Evolutionary conservation across 2,329 filamentous ascomycete species (phyloP).

Genomic region (Chaetomium globosum): DNA sequence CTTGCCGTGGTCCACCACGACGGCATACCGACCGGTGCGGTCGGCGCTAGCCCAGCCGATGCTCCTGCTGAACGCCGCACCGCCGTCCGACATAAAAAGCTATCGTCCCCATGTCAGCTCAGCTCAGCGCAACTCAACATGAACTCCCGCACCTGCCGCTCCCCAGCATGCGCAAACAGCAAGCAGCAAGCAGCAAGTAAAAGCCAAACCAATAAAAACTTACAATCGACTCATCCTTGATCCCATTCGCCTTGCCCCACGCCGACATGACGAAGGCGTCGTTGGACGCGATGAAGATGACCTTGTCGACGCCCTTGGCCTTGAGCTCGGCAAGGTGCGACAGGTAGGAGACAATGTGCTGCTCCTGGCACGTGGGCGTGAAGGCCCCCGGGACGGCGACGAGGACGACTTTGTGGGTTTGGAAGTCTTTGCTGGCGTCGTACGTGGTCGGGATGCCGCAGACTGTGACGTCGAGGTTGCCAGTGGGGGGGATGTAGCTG

Average conservation of each 20-base stretch:
- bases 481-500: conserved; percentile 77
- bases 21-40: conserved; percentile 76
- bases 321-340: conserved; percentile 70
- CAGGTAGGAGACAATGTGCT: conserved; percentile 81
- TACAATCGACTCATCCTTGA: conserved; percentile 68
- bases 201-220: conserved; percentile 38
- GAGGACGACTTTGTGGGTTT: conserved; percentile 59
- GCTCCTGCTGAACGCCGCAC: conserved; percentile 71
- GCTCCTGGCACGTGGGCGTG: conserved; percentile 81
- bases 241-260: conserved; percentile 84
- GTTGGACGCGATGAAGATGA: conserved; percentile 82
- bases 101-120: conserved; percentile 34
- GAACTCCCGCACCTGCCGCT: background rate
- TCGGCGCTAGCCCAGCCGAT: conserved; percentile 77
- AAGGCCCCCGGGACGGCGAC: conserved; percentile 71
- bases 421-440: conserved; percentile 73
- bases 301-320: conserved; percentile 78
- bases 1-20: conserved; percentile 82
- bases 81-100: conserved; percentile 75
- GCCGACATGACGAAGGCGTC: conserved; percentile 86
- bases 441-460: conserved; percentile 80
- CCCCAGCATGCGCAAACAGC: no score
- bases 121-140: background rate
- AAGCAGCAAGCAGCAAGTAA: no score
- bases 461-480: conserved; percentile 69